phyloP scores from a whole-genome alignment of 2,329 filamentous ascomycete genomes.

The Orbilia javanica region DNA sequence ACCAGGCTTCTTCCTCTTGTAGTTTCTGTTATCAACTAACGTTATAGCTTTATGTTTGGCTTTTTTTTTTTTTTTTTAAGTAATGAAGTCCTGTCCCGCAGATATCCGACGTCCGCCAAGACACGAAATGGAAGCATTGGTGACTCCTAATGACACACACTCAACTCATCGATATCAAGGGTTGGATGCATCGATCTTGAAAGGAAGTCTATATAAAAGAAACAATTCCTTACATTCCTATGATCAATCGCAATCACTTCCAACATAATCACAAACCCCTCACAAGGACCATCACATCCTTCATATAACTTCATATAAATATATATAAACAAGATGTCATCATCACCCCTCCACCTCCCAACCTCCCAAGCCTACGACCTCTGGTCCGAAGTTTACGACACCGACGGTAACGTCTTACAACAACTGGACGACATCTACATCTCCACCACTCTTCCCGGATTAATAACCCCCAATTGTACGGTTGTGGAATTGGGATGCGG shows the following conservation, averaged over 20 bases:
- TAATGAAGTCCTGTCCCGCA: constrained; percentile 18
- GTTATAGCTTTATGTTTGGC: neutral
- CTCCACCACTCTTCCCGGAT: constrained; percentile 67
- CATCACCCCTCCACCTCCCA: constrained; percentile 12
- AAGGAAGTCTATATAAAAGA: constrained; percentile 5
- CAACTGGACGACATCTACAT: constrained; percentile 73
- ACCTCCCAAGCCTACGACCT: constrained; percentile 49
- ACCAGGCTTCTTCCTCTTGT: no score
- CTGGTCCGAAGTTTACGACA: constrained; percentile 71
- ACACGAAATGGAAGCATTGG: neutral
- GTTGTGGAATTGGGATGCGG: constrained; percentile 76
- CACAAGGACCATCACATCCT: no score
- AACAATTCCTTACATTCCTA: neutral
- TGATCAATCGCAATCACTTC: neutral
- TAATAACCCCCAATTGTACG: constrained; percentile 63
- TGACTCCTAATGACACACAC: constrained; percentile 55
- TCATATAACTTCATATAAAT: neutral
- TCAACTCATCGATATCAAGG: constrained; percentile 20
- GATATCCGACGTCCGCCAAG: constrained; percentile 38
- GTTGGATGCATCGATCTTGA: neutral
- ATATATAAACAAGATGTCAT: neutral
- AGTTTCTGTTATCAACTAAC: neutral
- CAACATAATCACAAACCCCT: no score
- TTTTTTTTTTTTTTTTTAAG: neutral
- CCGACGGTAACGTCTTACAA: constrained; percentile 76